Conservation (phyloP, 2,329 filamentous ascomycete genomes). For the Fusarium sp. region DNA sequence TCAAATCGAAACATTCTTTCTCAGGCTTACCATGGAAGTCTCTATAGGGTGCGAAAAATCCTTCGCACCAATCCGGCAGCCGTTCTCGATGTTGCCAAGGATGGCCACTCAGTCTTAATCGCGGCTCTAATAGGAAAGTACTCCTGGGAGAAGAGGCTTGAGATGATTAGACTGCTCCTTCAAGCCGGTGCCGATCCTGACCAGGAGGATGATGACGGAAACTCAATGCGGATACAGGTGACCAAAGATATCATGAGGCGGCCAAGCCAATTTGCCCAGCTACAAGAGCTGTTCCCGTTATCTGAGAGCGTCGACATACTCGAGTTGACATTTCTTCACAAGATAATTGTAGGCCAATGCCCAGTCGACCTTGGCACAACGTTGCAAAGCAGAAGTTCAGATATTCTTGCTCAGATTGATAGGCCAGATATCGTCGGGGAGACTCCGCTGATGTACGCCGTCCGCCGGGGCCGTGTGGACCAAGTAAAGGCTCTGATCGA, state of each 20-base stretch:
- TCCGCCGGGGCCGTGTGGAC: not conserved
- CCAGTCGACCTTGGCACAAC: not conserved
- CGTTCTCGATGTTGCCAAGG: not conserved
- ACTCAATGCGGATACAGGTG: not conserved
- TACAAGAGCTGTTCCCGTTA: not conserved
- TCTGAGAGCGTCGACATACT: not conserved
- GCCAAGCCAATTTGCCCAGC: not conserved
- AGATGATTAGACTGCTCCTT: not conserved
- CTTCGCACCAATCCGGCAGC: not conserved
- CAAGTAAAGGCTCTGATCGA: not conserved
- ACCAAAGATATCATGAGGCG: accelerated
- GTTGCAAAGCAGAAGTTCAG: not conserved
- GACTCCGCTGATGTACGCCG: not conserved
- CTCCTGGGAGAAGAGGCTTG: not conserved
- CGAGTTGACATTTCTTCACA: not conserved
- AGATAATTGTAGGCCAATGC: not conserved
- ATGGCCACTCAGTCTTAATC: not conserved
- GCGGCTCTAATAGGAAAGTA: not conserved
- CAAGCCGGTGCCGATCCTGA: not conserved
- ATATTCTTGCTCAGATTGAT: not conserved
- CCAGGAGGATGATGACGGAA: not conserved
- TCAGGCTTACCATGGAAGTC: not conserved
- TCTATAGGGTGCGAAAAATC: not conserved
- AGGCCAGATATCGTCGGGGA: not conserved
- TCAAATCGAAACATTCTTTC: not conserved